These are phyloP conservation scores for Tricholomella constricta DNA, from an alignment of 768 basidiomycete species.

Conservation along the genomic window DNA sequence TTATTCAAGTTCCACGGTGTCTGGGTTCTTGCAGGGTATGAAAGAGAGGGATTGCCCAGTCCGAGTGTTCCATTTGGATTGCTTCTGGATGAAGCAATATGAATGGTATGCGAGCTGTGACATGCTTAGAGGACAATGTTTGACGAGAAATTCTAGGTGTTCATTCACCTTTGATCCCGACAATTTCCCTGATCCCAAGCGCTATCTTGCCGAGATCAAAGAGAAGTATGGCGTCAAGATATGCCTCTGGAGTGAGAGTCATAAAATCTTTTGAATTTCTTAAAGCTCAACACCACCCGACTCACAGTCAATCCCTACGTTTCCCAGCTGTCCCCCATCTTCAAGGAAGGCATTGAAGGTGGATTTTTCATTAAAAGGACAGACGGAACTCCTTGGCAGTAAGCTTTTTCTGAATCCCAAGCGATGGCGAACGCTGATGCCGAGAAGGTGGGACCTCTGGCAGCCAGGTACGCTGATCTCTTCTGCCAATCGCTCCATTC, in stretches of 20 bases:
- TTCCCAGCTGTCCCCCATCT: constrained; percentile 67
- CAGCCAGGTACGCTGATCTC: constrained; percentile 42
- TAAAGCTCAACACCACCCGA: neutral
- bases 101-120: constrained; percentile 47
- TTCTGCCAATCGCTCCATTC: neutral
- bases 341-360: constrained; percentile 66
- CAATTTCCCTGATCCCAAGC: constrained; percentile 72
- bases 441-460: constrained; percentile 59
- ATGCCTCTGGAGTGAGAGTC: constrained; percentile 64
- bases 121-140: neutral
- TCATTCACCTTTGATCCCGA: constrained; percentile 79
- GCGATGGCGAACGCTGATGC: constrained; percentile 2
- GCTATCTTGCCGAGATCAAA: constrained; percentile 63
- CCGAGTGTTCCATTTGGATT: constrained; percentile 75
- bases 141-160: constrained; percentile 44
- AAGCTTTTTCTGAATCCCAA: constrained; percentile 30
- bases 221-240: constrained; percentile 66
- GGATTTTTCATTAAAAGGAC: constrained; percentile 71
- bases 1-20: constrained; percentile 69
- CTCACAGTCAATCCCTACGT: constrained; percentile 70
- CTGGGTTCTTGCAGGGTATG: constrained; percentile 73
- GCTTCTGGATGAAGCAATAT: constrained; percentile 77
- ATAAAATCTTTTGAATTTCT: too few species aligned
- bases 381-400: constrained; percentile 72
- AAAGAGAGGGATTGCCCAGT: constrained; percentile 59